Evolutionary conservation across 2,329 filamentous ascomycete genomes (phyloP), one percentile per base, ranked within the genome.

Genomic region (Myriosclerotinia scirpicola): DNA sequence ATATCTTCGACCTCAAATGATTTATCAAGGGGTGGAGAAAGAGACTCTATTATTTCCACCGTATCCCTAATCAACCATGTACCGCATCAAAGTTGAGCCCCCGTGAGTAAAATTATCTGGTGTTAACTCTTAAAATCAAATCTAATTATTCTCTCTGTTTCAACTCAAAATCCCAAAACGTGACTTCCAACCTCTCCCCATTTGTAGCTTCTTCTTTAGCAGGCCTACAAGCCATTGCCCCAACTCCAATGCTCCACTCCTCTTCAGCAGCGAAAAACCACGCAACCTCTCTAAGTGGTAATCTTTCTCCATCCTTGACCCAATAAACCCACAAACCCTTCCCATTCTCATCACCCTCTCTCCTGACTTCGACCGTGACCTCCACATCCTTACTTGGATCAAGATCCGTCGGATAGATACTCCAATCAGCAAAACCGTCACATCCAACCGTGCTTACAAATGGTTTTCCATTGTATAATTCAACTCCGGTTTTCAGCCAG

Each of bases 201-300:
- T 62, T 52, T 1, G n/a, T 40, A 50, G n/a, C 53, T 2, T 38
- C 40, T 20, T 36, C 42, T 44, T 36, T n/a, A n/a, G 60, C 64
- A 11, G 64, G 64, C n/a, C 64, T 54, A 34, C 56, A 60, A 36
- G 58, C 64, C 54, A 60, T 54, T 7, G 64, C 46, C 1, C 64
- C 50, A 5, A 54, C 56, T 5, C n/a, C 62, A 20, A 64, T 46
- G 1, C 38, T 11, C 30, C 59, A 60, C 11, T 22, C 64, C 26
- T 61, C 64, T 42, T 66, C 62, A 58, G 12, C 52, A 2, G 38
- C 56, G 40, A 66, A 66, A n/a, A 54, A 61, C 64, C 64, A 66
- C 1, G 48, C 38, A 20, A 66, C 34, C 40, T 66, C 64, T 15
- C 64, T 66, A 15, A 66, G 11, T 20, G 64, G 64, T 52, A 50